Evolutionary conservation across 495 filamentous ascomycete species (phyloP).

Genomic region (Bacidia gigantensis): DNA sequence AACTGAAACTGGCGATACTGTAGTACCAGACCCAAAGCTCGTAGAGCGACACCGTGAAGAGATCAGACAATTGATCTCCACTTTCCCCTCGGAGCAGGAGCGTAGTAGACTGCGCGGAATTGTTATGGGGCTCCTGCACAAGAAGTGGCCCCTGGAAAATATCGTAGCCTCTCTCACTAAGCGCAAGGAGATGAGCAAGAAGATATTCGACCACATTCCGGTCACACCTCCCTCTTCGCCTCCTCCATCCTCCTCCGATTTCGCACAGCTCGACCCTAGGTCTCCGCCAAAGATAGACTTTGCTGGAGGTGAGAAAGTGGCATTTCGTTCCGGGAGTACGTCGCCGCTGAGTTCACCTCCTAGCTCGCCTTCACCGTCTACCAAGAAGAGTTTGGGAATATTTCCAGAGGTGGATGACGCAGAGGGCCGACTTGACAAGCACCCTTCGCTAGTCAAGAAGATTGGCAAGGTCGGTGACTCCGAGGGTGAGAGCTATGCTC

Average conservation of each 20-base stretch:
- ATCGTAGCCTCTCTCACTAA: not conserved
- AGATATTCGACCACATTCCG: not conserved
- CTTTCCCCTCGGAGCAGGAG: not conserved
- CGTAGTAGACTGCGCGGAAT: not conserved
- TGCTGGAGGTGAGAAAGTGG: not conserved
- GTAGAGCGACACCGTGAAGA: not conserved
- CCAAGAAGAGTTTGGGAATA: not conserved
- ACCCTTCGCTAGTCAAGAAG: not conserved
- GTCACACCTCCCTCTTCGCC: not conserved
- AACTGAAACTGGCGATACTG: too few species aligned
- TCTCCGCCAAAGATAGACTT: not conserved
- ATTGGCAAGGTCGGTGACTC: not conserved
- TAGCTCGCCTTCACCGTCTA: not conserved
- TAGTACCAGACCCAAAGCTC: too few species aligned
- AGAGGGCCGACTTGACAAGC: not conserved
- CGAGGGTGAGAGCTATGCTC: not conserved
- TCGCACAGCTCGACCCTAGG: not conserved
- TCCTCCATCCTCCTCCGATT: not conserved
- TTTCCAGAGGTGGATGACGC: not conserved
- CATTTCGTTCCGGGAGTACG: not conserved
- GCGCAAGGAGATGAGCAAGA: not conserved
- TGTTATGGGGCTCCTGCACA: not conserved
- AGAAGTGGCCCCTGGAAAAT: not conserved
- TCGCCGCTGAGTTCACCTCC: not conserved
- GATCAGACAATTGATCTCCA: not conserved